phyloP scores from a whole-genome alignment of 2,329 filamentous ascomycete species.

The Fusarium sp. region DNA sequence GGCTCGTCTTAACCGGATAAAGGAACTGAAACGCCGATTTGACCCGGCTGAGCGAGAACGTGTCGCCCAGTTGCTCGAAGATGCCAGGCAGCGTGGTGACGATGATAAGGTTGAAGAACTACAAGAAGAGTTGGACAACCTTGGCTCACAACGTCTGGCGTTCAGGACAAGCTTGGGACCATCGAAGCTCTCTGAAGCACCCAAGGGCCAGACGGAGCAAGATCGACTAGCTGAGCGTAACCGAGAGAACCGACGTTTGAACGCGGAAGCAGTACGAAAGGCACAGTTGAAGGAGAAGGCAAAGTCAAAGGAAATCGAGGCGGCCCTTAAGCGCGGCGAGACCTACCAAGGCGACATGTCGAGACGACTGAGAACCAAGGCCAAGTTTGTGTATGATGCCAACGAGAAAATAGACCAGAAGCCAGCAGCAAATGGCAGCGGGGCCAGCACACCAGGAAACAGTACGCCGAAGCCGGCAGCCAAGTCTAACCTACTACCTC shows the following conservation, averaged over 20 bases:
- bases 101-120: constrained; percentile 64
- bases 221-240: constrained; percentile 88
- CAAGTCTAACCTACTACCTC: constrained; percentile 58
- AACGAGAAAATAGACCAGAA: constrained; percentile 62
- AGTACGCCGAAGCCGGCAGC: constrained; percentile 62
- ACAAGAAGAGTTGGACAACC: constrained; percentile 69
- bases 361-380: constrained; percentile 72
- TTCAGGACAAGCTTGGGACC: constrained; percentile 72
- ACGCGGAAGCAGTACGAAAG: constrained; percentile 89
- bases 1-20: constrained; percentile 78
- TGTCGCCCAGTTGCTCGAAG: constrained; percentile 71
- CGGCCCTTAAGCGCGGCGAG: constrained; percentile 72
- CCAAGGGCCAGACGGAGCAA: constrained; percentile 71
- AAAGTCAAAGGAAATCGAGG: constrained; percentile 68
- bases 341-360: constrained; percentile 67
- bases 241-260: constrained; percentile 82
- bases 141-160: constrained; percentile 77
- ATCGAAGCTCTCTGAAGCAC: constrained; percentile 62
- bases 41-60: constrained; percentile 75
- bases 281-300: constrained; percentile 86
- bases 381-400: constrained; percentile 75
- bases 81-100: constrained; percentile 73
- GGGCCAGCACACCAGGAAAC: constrained; percentile 63
- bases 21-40: constrained; percentile 73
- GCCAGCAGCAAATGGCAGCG: constrained; percentile 61